phyloP scores from a whole-genome alignment of 768 basidiomycete genomes.

The Psilocybe azurescens region DNA sequence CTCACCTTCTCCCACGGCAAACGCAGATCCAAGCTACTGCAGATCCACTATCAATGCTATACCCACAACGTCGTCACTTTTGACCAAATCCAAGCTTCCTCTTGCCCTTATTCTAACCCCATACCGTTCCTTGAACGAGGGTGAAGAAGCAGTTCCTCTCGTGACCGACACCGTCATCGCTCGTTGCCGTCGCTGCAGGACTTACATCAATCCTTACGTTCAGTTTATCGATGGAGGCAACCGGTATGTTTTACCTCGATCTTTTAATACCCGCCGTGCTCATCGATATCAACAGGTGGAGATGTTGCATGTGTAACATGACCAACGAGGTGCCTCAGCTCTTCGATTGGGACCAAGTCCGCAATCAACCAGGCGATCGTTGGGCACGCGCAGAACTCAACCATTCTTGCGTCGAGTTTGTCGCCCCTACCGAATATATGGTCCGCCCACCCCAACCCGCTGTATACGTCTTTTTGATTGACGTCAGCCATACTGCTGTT shows the following conservation, averaged over 20 bases:
- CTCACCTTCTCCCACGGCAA: slow-evolving; percentile 77
- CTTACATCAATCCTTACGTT: slow-evolving; percentile 97
- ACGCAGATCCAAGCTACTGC: slow-evolving; percentile 91
- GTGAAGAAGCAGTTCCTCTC: slow-evolving; percentile 85
- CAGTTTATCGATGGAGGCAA: slow-evolving; percentile 98
- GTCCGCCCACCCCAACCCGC: slow-evolving; percentile 97
- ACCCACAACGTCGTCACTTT: slow-evolving; percentile 85
- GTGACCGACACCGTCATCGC: slow-evolving; percentile 95
- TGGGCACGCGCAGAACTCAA: slow-evolving; percentile 96
- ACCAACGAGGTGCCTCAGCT: slow-evolving; percentile 98
- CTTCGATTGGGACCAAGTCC: slow-evolving; percentile 97
- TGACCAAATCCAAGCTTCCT: slow-evolving; percentile 91
- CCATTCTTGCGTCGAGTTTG: slow-evolving; percentile 92
- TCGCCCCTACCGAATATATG: slow-evolving; percentile 99
- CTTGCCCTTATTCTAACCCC: slow-evolving; percentile 90
- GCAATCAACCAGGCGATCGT: slow-evolving; percentile 93
- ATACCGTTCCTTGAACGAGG: slow-evolving; percentile 84
- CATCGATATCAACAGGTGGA: slow-evolving; percentile 64
- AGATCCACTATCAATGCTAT: slow-evolving; percentile 91
- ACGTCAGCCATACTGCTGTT: slow-evolving; percentile 91
- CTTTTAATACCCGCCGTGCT: background rate
- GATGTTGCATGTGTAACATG: slow-evolving; percentile 99
- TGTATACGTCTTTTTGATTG: slow-evolving; percentile 96
- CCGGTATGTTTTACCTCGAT: slow-evolving; percentile 49
- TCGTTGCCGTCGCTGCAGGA: slow-evolving; percentile 92